Percentiles rank a stretch among this genome's conserved stretches.
Evolutionary conservation across 2,329 filamentous ascomycete genomes (phyloP).

Genomic region (Colletotrichum musae): DNA sequence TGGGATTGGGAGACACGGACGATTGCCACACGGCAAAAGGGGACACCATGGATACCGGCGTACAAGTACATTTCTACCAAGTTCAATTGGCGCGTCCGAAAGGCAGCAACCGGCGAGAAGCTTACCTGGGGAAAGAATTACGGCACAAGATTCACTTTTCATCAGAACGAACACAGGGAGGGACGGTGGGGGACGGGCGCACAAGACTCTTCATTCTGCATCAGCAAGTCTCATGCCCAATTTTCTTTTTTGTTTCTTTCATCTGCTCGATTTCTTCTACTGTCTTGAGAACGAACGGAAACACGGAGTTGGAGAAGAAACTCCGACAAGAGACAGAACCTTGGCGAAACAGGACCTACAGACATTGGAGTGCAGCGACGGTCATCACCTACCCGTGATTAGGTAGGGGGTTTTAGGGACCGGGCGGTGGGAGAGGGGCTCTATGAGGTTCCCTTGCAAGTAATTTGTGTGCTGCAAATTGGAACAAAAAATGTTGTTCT

Average conservation of each 20-base stretch:
- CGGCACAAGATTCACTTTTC: slow-evolving; percentile 15
- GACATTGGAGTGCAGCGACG: slow-evolving; percentile 18
- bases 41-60: slow-evolving; percentile 40
- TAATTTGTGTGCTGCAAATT: slow-evolving; percentile 34
- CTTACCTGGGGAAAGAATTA: slow-evolving; percentile 9
- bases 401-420: background rate
- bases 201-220: slow-evolving; percentile 8
- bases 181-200: background rate
- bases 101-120: background rate
- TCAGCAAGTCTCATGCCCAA: slow-evolving; percentile 9
- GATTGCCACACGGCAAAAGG: slow-evolving; percentile 40
- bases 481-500: slow-evolving; percentile 7
- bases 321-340: slow-evolving; percentile 35
- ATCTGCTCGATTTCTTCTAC: background rate
- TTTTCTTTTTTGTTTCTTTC: slow-evolving; percentile 24
- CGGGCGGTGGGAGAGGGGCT: background rate
- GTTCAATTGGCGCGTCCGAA: slow-evolving; percentile 23
- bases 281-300: background rate
- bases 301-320: slow-evolving; percentile 35
- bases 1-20: slow-evolving; percentile 38
- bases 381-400: slow-evolving; percentile 1
- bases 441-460: slow-evolving; percentile 22
- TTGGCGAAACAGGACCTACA: slow-evolving; percentile 36
- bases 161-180: slow-evolving; percentile 2
- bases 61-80: slow-evolving; percentile 38